These are phyloP conservation scores for Trypanosoma brucei DNA, from an alignment of 208 protist genomes.

Conservation along the genomic window DNA sequence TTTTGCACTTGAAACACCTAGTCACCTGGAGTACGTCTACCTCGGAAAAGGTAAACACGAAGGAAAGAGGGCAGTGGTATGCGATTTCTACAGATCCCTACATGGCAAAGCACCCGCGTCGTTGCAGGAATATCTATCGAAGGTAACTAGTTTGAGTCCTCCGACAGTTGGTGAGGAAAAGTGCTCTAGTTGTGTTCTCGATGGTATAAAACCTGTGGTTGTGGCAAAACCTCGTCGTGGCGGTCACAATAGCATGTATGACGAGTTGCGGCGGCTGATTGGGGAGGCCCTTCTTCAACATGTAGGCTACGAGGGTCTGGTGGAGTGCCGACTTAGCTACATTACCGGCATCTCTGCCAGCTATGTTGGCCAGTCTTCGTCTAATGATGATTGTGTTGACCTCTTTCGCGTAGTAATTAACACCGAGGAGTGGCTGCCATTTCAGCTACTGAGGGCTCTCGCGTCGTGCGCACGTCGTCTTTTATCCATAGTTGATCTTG, in stretches of 20 bases:
- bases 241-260: slow-evolving; percentile 9
- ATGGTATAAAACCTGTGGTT: too few relatives aligned
- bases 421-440: slow-evolving; percentile 7
- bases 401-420: slow-evolving; percentile 14
- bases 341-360: slow-evolving; percentile 19
- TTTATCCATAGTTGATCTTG: slow-evolving; percentile 6
- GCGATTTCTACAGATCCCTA: slow-evolving; percentile 9
- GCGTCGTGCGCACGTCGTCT: slow-evolving; percentile 15
- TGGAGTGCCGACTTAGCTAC: slow-evolving; percentile 22
- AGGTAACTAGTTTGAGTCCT: neutral
- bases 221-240: neutral
- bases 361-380: slow-evolving; percentile 1
- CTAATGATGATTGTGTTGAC: slow-evolving; percentile 5
- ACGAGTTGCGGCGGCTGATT: slow-evolving; percentile 11
- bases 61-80: slow-evolving; percentile 12
- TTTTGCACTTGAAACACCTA: slow-evolving; percentile 13
- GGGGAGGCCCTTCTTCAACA: slow-evolving; percentile 1
- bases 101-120: neutral
- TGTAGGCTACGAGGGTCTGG: slow-evolving; percentile 18
- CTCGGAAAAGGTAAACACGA: slow-evolving; percentile 16
- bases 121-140: slow-evolving; percentile 1
- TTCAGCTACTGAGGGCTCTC: slow-evolving; percentile 18
- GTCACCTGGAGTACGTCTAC: slow-evolving; percentile 12
- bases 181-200: too few relatives aligned
- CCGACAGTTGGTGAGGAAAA: too few relatives aligned